Evolutionary conservation across 1,284 basidiomycete species (phyloP).

Genomic region (Sparassis latifolia): DNA sequence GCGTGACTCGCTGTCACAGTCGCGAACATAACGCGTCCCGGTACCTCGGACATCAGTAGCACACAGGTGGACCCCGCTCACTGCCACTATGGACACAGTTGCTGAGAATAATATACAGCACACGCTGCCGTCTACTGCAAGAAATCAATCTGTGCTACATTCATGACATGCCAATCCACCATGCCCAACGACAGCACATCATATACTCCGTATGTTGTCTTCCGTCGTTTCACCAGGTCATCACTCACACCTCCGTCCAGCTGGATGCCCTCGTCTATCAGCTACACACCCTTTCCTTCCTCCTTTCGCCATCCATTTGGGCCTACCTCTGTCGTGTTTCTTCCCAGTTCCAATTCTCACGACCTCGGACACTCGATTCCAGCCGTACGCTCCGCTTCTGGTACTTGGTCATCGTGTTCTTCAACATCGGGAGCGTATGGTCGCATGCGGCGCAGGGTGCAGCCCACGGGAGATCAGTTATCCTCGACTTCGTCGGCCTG

Average conservation of each 20-base stretch:
- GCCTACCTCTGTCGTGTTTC: conserved; percentile 47
- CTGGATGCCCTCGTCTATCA: conserved; percentile 67
- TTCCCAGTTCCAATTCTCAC: conserved; percentile 58
- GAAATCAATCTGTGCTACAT: conserved; percentile 10
- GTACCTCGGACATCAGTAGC: too few species aligned
- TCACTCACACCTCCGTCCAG: conserved; percentile 28
- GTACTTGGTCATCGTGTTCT: conserved; percentile 47
- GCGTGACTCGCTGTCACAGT: too few species aligned
- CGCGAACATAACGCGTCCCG: too few species aligned
- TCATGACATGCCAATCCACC: conserved; percentile 67
- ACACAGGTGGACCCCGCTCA: too few species aligned
- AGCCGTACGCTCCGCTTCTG: conserved; percentile 58
- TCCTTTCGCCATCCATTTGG: conserved; percentile 62
- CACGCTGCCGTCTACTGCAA: too few species aligned
- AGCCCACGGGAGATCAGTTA: conserved; percentile 46
- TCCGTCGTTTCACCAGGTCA: not conserved
- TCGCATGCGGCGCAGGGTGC: conserved; percentile 46
- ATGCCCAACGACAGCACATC: conserved; percentile 73
- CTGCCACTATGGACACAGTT: too few species aligned
- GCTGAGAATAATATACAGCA: too few species aligned
- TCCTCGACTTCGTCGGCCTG: conserved; percentile 74
- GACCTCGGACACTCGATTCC: conserved; percentile 57
- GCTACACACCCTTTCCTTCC: conserved; percentile 66
- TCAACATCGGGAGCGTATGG: conserved; percentile 57
- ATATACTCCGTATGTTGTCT: conserved; percentile 56